A percentile compares a stretch with the other conserved stretches of the same genome.
phyloP scores from a whole-genome alignment of 1,284 basidiomycete genomes.

The Tylopilus sp. region DNA sequence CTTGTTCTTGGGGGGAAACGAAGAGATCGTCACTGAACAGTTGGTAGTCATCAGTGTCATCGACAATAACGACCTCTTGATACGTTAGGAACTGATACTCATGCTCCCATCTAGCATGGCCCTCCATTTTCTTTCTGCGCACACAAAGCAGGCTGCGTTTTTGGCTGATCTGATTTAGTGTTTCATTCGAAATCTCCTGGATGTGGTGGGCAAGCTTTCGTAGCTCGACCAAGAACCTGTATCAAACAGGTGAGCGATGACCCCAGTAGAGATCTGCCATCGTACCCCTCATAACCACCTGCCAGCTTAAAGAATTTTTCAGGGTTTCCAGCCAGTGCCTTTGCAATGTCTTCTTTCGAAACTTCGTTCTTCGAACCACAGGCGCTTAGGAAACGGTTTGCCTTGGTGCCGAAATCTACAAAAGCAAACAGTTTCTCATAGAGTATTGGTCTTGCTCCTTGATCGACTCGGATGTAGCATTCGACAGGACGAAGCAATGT shows the following conservation, averaged over 20 bases:
- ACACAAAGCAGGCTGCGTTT: not conserved
- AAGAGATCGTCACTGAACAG: slow-evolving; percentile 1
- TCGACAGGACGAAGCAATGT: not conserved
- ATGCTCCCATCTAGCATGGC: not conserved
- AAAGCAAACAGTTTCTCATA: not conserved
- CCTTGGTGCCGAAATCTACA: not conserved
- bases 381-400: not conserved
- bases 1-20: slow-evolving; percentile 1
- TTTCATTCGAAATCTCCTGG: not conserved
- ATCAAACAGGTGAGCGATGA: not conserved
- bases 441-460: not conserved
- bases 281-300: not conserved
- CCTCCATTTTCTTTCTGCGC: not conserved
- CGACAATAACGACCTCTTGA: not conserved
- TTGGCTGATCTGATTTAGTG: not conserved
- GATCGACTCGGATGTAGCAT: not conserved
- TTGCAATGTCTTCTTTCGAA: not conserved
- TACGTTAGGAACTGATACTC: not conserved
- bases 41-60: slow-evolving; percentile 2
- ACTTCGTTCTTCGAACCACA: slow-evolving; percentile 2
- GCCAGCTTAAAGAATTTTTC: not conserved
- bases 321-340: not conserved
- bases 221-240: slow-evolving; percentile 5
- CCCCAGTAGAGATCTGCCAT: not conserved
- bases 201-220: not conserved